Evolutionary conservation across 1,139 yeast genomes (phyloP), one percentile per base, ranked within the genome.

Genomic region (Blastobotrys petasosporus): DNA sequence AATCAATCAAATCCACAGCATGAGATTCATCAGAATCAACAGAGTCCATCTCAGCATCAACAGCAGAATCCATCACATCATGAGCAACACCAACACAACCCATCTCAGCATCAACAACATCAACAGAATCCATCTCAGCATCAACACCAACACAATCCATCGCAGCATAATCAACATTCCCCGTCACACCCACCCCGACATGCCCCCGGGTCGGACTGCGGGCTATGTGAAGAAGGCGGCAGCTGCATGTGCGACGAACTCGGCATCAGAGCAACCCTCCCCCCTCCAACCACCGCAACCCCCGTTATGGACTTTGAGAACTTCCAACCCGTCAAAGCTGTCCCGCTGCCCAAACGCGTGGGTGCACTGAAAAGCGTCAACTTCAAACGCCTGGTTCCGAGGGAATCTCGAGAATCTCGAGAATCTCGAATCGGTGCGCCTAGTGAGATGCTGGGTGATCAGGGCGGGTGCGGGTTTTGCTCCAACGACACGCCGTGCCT

Each of bases 401-500:
- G 41, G 45, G 43, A 47, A 32, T 15, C 39, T 32, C 4, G 17
- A 28, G 5, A 34, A 40, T 10, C 23, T 17, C 2, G 32, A 25
- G n/a, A 35, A 23, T 17, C 38, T 15, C 11, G 37, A 33, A 13
- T 13, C 28, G 16, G 28, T 7, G 32, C 25, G 23, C 34, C 32
- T 4, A 17, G 15, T 31, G 25, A 15, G n/a, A 17, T 32, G 39
- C 39, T 16, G 33, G 25, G 20, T 8, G 34, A 38, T 20, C 38
- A 33, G 17, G 32, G 41, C 37, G 31, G 82, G 46, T 88, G 96
- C 66, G 96, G 96, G 1, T 88, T 88, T 64, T 88, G 97, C 59
- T 80, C 94, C 1, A 92, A 84, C 56, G 94, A 81, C 55, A 80
- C 95, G 1, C 90, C 95, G 4, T 88, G 97, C 66, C 85, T 88